These are phyloP conservation scores for Endotrypanum monterogeii DNA, from an alignment of 208 protist genomes.

Conservation along the genomic window DNA sequence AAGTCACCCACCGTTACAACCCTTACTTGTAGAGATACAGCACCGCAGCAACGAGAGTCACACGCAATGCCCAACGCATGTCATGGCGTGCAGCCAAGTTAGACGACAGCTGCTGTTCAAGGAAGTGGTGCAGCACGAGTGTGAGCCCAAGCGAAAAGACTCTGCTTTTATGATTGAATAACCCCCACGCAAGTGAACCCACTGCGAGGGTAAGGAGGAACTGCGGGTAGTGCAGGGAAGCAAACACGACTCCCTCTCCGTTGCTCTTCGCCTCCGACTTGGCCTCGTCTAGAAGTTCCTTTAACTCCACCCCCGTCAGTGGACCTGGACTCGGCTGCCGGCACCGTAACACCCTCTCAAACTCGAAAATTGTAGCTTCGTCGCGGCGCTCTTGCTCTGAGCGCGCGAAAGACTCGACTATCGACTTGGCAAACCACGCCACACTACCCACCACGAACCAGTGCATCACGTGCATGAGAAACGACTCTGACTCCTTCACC, in stretches of 20 bases:
- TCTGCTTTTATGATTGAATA: constrained; percentile 28
- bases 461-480: constrained; percentile 50
- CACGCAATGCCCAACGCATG: constrained; percentile 35
- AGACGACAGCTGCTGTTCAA: constrained; percentile 33
- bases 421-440: constrained; percentile 83
- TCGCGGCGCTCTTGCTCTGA: constrained; percentile 66
- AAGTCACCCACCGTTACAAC: neutral
- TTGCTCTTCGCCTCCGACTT: constrained; percentile 14
- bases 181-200: constrained; percentile 27
- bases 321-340: constrained; percentile 9
- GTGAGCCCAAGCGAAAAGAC: constrained; percentile 39
- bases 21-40: constrained; percentile 34
- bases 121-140: constrained; percentile 46
- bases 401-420: constrained; percentile 84
- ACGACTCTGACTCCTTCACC: constrained; percentile 27
- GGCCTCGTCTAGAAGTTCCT: constrained; percentile 12
- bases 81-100: constrained; percentile 39
- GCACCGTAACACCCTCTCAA: constrained; percentile 22
- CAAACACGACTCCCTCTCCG: neutral
- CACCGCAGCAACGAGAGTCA: constrained; percentile 32
- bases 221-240: constrained; percentile 11
- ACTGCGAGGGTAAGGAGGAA: constrained; percentile 7
- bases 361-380: constrained; percentile 28
- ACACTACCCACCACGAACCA: constrained; percentile 69
- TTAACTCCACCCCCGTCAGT: constrained; percentile 12